Conservation (phyloP, 345 rosid species). For the Dimocarpus longan region DNA sequence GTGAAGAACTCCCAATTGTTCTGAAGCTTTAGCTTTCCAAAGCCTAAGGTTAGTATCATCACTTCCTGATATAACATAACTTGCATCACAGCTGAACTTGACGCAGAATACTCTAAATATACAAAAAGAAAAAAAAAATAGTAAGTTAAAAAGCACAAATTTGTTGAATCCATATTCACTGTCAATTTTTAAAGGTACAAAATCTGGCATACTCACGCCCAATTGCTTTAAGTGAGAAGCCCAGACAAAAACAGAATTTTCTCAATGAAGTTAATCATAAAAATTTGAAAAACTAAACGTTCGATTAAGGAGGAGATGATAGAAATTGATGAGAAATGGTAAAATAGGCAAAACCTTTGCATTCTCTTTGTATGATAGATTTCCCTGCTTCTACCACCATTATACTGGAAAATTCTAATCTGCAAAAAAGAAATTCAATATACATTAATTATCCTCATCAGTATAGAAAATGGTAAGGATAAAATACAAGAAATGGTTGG, state of each 20-base stretch:
- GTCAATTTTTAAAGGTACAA: background rate
- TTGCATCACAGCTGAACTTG: constrained; percentile 93
- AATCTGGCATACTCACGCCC: background rate
- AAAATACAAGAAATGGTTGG: constrained; percentile 1
- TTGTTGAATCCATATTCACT: background rate
- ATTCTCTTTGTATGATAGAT: constrained; percentile 96
- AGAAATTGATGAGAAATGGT: background rate
- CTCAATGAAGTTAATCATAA: background rate
- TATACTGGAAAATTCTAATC: constrained; percentile 85
- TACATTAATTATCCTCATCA: background rate
- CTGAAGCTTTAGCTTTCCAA: constrained; percentile 99
- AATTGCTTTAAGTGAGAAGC: constrained; percentile 8
- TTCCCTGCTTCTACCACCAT: constrained; percentile 92
- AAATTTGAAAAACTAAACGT: background rate
- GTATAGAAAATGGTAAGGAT: background rate
- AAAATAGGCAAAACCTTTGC: constrained; percentile 66
- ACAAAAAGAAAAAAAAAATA: background rate
- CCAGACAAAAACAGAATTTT: background rate
- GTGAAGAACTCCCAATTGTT: constrained; percentile 88
- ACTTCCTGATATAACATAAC: constrained; percentile 90
- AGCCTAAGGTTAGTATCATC: constrained; percentile 94
- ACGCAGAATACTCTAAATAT: constrained; percentile 80
- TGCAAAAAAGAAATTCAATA: constrained; percentile 29
- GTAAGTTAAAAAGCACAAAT: constrained; percentile 22
- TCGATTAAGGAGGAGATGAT: background rate